Evolutionary conservation across 2,329 filamentous ascomycete genomes (phyloP), one percentile per base, ranked within the genome.

Genomic region (Colletotrichum salicis): DNA sequence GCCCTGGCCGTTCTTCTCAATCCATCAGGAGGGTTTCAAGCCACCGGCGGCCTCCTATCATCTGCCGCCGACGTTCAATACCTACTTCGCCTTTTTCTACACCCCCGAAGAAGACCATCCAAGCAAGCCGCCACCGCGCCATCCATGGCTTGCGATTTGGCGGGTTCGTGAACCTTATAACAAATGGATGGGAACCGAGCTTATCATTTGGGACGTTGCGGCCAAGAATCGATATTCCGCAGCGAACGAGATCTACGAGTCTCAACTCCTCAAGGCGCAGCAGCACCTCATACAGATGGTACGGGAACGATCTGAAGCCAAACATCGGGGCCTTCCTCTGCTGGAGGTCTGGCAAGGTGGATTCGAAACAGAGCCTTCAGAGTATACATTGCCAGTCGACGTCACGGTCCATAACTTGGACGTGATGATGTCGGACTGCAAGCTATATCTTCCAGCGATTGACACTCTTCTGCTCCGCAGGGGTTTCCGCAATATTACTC

Each of bases 161-260:
- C 84, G 88, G 12, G 84, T 86, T 0, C 75, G 79, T 5, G 78
- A 85, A n/a, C 78, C 82, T 1, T 80, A 85, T 67, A 76, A 65
- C 27, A 74, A 77, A 1, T 84, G 80, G 76, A 73, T 2, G 0
- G 62, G 64, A 2, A 81, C 82, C 2, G 88, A 90, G 74, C 74
- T 91, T 13, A 79, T 90, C 6, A 87, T 91, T 51, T 90, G 88
- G 88, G 89, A 90, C 72, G 68, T 80, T 1, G 74, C 77, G 1
- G 79, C 81, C 8, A 74, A 71, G 1, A 73, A 77, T 1, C 79
- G 76, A 31, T 77, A 79, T 7, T 70, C 74, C 0, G 62, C 68
- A 0, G 69, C 73, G 15, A 55, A 73, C 5, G 5, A 63, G 2
- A 54, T 80, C 1, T 76, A 75, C 1, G 78, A 82, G 63, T 74